Percentiles rank a stretch among this genome's conserved stretches.
Evolutionary conservation across 768 basidiomycete species (phyloP).

Genomic region (Psilocybe subaeruginosa): DNA sequence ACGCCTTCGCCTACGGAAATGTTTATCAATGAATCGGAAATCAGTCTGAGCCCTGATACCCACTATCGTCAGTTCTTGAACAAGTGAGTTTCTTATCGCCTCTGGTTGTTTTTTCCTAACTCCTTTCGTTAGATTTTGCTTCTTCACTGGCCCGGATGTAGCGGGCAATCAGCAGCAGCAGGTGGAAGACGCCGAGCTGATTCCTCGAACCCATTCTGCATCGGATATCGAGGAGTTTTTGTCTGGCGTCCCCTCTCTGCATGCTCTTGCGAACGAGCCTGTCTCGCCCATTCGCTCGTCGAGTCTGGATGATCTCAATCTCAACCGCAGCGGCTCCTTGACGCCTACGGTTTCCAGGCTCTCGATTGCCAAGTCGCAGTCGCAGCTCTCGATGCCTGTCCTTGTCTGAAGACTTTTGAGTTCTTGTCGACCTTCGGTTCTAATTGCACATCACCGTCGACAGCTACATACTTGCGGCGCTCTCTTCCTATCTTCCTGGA

Average conservation of each 20-base stretch:
- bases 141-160: slow-evolving; percentile 67
- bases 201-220: slow-evolving; percentile 46
- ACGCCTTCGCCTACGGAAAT: slow-evolving; percentile 44
- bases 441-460: no score
- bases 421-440: background rate
- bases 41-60: slow-evolving; percentile 33
- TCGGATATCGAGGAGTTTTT: slow-evolving; percentile 59
- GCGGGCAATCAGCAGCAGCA: slow-evolving; percentile 10
- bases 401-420: slow-evolving; percentile 1
- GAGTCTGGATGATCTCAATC: slow-evolving; percentile 26
- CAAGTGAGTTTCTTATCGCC: slow-evolving; percentile 47
- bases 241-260: slow-evolving; percentile 34
- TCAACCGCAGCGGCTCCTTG: slow-evolving; percentile 23
- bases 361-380: slow-evolving; percentile 14
- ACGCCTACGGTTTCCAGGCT: slow-evolving; percentile 28
- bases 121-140: slow-evolving; percentile 64
- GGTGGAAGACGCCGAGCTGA: slow-evolving; percentile 5
- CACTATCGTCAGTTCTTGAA: slow-evolving; percentile 66
- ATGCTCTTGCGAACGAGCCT: slow-evolving; percentile 15
- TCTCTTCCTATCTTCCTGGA: no score
- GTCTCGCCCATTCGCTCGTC: slow-evolving; percentile 27
- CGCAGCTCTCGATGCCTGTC: slow-evolving; percentile 15
- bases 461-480: no score
- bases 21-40: slow-evolving; percentile 22
- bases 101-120: slow-evolving; percentile 11